phyloP scores from a whole-genome alignment of 345 rosid species.

The Mallotus nudiflorus region DNA sequence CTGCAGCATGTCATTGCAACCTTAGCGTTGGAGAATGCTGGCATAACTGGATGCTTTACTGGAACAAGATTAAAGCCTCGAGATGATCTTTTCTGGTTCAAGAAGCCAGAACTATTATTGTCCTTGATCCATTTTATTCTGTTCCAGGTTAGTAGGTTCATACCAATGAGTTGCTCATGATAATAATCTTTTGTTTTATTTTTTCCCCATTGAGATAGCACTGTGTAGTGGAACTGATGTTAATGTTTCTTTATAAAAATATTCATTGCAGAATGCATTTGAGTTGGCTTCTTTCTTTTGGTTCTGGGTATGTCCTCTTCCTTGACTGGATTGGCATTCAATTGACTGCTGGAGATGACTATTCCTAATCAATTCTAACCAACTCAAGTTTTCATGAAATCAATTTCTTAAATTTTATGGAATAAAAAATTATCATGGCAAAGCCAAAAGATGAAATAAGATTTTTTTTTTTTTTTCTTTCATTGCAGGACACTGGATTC shows the following conservation, averaged over 20 bases:
- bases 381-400: constrained; percentile 6
- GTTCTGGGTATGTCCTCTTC: constrained; percentile 79
- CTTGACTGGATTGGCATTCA: constrained; percentile 16
- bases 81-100: constrained; percentile 96
- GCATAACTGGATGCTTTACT: constrained; percentile 47
- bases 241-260: constrained; percentile 11
- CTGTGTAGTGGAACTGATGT: constrained; percentile 22
- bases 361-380: background rate
- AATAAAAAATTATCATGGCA: background rate
- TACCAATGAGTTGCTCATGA: constrained; percentile 12
- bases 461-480: background rate
- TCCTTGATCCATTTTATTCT: constrained; percentile 83
- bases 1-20: constrained; percentile 92
- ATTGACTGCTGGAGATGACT: constrained; percentile 9
- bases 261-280: constrained; percentile 74
- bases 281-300: constrained; percentile 95
- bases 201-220: background rate
- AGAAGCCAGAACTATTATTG: constrained; percentile 76
- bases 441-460: background rate
- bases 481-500: background rate
- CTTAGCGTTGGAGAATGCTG: constrained; percentile 70
- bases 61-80: constrained; percentile 70
- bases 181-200: constrained; percentile 7
- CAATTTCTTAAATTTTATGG: background rate
- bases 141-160: constrained; percentile 64